Evolutionary conservation across 2,329 filamentous ascomycete genomes (phyloP).

Genomic region (Ophiostoma tasmaniense): DNA sequence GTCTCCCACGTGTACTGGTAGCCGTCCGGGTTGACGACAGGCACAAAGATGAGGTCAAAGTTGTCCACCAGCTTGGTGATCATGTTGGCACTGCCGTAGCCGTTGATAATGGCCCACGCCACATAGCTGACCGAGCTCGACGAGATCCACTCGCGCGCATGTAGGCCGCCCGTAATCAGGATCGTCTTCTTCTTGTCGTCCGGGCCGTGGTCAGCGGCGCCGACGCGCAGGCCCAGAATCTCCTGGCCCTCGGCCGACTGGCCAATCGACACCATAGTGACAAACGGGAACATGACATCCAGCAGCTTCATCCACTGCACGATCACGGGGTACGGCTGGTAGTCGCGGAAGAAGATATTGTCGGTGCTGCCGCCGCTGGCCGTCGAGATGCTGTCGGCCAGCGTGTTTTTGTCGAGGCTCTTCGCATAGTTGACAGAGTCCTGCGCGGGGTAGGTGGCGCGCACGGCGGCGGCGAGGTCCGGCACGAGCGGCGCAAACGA

Average conservation of each 20-base stretch:
- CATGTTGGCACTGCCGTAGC: slow-evolving; percentile 62
- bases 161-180: slow-evolving; percentile 68
- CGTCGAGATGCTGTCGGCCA: neutral
- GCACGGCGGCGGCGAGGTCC: slow-evolving; percentile 66
- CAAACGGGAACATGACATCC: slow-evolving; percentile 73
- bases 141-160: slow-evolving; percentile 94
- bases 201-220: slow-evolving; percentile 30
- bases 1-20: slow-evolving; percentile 89
- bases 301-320: slow-evolving; percentile 74
- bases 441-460: neutral
- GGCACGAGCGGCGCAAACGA: slow-evolving; percentile 69
- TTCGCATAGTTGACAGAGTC: neutral
- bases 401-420: slow-evolving; percentile 20
- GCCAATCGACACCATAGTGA: slow-evolving; percentile 69
- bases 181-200: slow-evolving; percentile 25
- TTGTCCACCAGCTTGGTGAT: slow-evolving; percentile 72
- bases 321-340: slow-evolving; percentile 71
- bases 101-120: slow-evolving; percentile 78
- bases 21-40: slow-evolving; percentile 85
- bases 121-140: slow-evolving; percentile 85
- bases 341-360: slow-evolving; percentile 85
- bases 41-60: slow-evolving; percentile 83
- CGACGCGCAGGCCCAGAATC: slow-evolving; percentile 73
- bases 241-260: slow-evolving; percentile 79
- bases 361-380: slow-evolving; percentile 33